phyloP scores from a whole-genome alignment of 441 rosid genomes.

The Cnidoscolus chayamansa region DNA sequence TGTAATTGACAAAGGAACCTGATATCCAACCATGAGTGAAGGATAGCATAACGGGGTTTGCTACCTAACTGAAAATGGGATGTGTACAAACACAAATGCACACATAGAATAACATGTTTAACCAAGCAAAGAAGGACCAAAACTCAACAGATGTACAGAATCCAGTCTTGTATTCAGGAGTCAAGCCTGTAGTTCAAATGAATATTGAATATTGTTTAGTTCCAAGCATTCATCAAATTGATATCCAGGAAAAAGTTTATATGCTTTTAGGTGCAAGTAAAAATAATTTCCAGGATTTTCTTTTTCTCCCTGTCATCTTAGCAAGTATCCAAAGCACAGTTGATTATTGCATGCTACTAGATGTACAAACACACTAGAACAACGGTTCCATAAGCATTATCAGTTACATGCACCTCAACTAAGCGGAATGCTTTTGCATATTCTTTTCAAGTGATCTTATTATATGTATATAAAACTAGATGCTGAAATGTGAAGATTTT shows the following conservation, averaged over 20 bases:
- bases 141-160: too few relatives aligned
- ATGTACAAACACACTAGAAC: background rate
- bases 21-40: background rate
- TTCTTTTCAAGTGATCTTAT: background rate
- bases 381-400: background rate
- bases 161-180: too few relatives aligned
- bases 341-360: background rate
- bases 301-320: background rate
- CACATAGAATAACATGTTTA: background rate
- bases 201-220: background rate
- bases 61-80: conserved; percentile 2
- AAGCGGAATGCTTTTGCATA: background rate
- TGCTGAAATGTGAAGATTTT: background rate
- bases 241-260: background rate
- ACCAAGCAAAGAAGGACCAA: too few relatives aligned
- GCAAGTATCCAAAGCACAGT: background rate
- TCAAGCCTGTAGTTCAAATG: too few relatives aligned
- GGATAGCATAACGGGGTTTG: background rate
- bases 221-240: background rate
- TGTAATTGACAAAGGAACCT: background rate
- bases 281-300: background rate
- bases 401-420: background rate
- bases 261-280: background rate
- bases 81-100: background rate
- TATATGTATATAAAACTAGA: background rate